Evolutionary conservation across 306 rosid genomes (phyloP), one percentile per base, ranked within the genome.

Genomic region (Rosa persica): DNA sequence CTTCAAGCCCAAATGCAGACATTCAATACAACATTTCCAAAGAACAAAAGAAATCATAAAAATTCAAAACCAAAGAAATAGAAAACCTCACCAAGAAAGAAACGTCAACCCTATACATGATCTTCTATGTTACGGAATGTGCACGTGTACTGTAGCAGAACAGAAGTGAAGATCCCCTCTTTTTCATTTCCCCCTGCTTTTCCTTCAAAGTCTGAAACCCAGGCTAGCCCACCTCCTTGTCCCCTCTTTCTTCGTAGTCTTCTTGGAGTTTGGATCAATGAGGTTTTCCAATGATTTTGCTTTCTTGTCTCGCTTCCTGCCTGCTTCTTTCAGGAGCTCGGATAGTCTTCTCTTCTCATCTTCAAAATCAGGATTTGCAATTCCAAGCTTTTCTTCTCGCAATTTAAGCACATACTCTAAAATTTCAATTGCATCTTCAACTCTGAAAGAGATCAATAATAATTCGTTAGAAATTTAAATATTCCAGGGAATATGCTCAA

Each of bases 281-380:
- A 96, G 98, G 79, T 91, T 96, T 87, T 96, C 97, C 76, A 96
- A 88, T 66, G 99, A 96, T 74, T 96, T 96, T 0, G 99, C 96
- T 81, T 96, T 93, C 74, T 90, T 83, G 87, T 96, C 97, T 54
- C 98, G 86, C 51, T 93, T 96, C 86, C 92, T 92, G 6, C 99
- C 99, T 54, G 99, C 97, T 86, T 96, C 99, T 83, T 96, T 96
- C 89, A 96, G 93, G 23, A 93, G 95, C 87, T 91, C 98, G 3
- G 90, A 90, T 27, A 93, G 78, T 75, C 98, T 84, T 22, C 97
- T 89, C 89, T 93, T 93, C 89, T 93, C 97, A 47, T 93, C 97
- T 85, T 90, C 97, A 69, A 93, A 93, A 87, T 93, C 98, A 30
- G 98, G 97, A 84, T 93, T 93, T 17, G 98, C 98, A 48, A 90